Evolutionary conservation across 257 asterid genomes (phyloP).

Genomic region (Datura wrightii): DNA sequence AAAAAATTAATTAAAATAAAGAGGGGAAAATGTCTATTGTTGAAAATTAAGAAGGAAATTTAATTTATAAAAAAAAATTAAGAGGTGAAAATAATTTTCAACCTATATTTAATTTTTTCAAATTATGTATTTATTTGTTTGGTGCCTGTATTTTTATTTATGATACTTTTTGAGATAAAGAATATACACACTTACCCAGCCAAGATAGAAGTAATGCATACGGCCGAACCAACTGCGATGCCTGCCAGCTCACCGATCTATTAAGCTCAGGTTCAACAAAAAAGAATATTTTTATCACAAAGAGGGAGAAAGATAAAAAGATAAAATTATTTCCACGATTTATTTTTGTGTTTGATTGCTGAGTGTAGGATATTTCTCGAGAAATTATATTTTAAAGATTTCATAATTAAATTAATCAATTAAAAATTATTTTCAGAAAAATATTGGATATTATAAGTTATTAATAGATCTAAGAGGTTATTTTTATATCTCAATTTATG

Average conservation of each 20-base stretch:
- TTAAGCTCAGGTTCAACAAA: background rate
- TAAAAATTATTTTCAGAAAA: background rate
- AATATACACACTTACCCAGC: constrained; percentile 64
- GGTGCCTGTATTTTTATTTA: background rate
- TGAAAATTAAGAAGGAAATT: too few species aligned
- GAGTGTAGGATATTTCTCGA: background rate
- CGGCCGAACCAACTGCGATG: constrained; percentile 89
- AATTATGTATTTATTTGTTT: constrained; percentile 9
- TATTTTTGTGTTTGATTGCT: background rate
- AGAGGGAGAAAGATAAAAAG: background rate
- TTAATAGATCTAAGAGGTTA: background rate
- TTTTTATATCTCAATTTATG: too few species aligned
- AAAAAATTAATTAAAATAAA: too few species aligned
- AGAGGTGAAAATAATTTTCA: too few species aligned
- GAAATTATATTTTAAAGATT: background rate
- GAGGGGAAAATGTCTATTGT: too few species aligned
- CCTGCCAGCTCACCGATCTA: constrained; percentile 92
- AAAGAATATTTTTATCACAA: background rate
- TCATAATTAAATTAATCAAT: background rate
- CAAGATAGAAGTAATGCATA: constrained; percentile 84
- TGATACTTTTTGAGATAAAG: background rate
- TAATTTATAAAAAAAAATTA: too few species aligned
- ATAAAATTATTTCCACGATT: background rate
- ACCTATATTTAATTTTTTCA: background rate
- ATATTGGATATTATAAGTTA: background rate